These are phyloP conservation scores for Pseudogymnoascus sp. DNA, from an alignment of 2,329 filamentous ascomycete genomes.

Conservation along the genomic window DNA sequence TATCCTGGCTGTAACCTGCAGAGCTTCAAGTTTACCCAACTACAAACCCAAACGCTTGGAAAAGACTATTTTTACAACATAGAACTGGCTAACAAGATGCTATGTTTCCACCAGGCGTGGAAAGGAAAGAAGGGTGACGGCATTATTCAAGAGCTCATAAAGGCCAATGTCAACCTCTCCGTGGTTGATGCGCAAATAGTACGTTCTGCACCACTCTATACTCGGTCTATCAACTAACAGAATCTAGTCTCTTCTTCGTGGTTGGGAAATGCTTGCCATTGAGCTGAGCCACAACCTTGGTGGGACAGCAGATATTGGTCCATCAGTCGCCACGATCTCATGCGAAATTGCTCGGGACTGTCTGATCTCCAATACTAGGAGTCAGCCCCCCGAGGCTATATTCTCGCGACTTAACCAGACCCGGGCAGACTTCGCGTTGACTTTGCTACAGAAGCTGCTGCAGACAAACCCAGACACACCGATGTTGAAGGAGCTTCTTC, in stretches of 20 bases:
- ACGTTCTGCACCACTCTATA: slow-evolving; percentile 33
- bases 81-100: slow-evolving; percentile 65
- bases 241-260: slow-evolving; percentile 66
- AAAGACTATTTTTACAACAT: slow-evolving; percentile 79
- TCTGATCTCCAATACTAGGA: slow-evolving; percentile 67
- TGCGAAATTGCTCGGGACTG: slow-evolving; percentile 63
- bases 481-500: slow-evolving; percentile 48
- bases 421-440: slow-evolving; percentile 73
- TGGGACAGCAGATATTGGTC: slow-evolving; percentile 47
- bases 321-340: slow-evolving; percentile 43
- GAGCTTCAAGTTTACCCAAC: slow-evolving; percentile 70
- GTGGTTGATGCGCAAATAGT: slow-evolving; percentile 87
- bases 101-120: slow-evolving; percentile 76
- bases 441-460: slow-evolving; percentile 73
- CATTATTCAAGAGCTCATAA: slow-evolving; percentile 74
- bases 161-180: slow-evolving; percentile 85
- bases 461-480: slow-evolving; percentile 44
- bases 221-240: slow-evolving; percentile 24
- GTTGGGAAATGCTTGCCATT: slow-evolving; percentile 82
- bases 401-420: slow-evolving; percentile 71
- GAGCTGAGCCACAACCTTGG: slow-evolving; percentile 61
- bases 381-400: slow-evolving; percentile 69
- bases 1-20: slow-evolving; percentile 69
- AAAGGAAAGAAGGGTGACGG: slow-evolving; percentile 60
- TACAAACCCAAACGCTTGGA: slow-evolving; percentile 63